phyloP scores from a whole-genome alignment of 2,329 filamentous ascomycete genomes.

The Botrytis pseudocinerea region DNA sequence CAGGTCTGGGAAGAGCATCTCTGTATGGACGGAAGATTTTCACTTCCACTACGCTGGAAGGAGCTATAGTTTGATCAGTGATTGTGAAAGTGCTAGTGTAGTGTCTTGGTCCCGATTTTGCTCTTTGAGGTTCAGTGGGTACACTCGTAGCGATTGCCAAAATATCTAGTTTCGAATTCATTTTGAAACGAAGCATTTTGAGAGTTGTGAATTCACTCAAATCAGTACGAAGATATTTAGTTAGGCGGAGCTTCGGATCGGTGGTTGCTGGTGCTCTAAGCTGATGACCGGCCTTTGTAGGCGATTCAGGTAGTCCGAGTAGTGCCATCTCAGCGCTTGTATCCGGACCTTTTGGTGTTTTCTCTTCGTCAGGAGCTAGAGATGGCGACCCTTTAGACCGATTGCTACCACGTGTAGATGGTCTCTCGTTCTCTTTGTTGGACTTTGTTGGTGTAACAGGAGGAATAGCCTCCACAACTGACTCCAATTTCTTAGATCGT shows the following conservation, averaged over 20 bases:
- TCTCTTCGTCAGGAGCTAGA: slow-evolving; percentile 30
- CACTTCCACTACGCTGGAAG: slow-evolving; percentile 53
- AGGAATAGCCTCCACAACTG: not conserved
- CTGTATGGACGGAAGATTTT: slow-evolving; percentile 61
- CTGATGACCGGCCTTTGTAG: slow-evolving; percentile 32
- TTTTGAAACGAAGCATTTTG: slow-evolving; percentile 51
- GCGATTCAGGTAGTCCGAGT: slow-evolving; percentile 30
- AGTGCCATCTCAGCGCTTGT: slow-evolving; percentile 39
- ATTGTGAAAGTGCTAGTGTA: slow-evolving; percentile 60
- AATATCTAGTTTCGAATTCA: slow-evolving; percentile 53
- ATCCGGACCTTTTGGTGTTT: slow-evolving; percentile 36
- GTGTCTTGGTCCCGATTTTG: slow-evolving; percentile 58
- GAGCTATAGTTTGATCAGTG: slow-evolving; percentile 56
- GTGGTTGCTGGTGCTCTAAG: slow-evolving; percentile 28
- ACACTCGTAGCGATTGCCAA: slow-evolving; percentile 55
- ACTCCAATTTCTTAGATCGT: slow-evolving; percentile 11
- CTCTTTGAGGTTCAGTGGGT: slow-evolving; percentile 53
- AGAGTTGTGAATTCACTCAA: slow-evolving; percentile 56
- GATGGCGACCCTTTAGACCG: slow-evolving; percentile 26
- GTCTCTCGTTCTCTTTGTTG: slow-evolving; percentile 3
- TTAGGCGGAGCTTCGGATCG: slow-evolving; percentile 35
- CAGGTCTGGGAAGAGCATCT: slow-evolving; percentile 55
- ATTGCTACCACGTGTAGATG: not conserved
- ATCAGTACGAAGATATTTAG: slow-evolving; percentile 40
- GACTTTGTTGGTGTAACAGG: slow-evolving; percentile 20